A percentile compares a stretch with the other conserved stretches of the same genome.
Evolutionary conservation across 2,329 filamentous ascomycete genomes (phyloP).

Genomic region (Periconia digitata): DNA sequence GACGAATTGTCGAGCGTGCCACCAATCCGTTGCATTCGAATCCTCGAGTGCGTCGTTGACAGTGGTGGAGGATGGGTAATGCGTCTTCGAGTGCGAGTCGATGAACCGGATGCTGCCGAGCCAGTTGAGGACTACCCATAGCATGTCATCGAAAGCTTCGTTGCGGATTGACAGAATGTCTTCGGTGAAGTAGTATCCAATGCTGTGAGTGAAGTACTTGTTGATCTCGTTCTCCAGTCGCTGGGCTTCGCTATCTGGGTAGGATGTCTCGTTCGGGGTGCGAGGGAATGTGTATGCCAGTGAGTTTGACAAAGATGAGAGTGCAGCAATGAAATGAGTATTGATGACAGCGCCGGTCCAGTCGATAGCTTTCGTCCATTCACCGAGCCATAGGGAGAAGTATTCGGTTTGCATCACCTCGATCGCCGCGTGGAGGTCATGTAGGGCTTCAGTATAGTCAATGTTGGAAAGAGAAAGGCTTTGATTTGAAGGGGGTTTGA

Average conservation of each 20-base stretch:
- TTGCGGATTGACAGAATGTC: conserved; percentile 73
- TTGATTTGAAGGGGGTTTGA: too few species aligned
- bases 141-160: conserved; percentile 88
- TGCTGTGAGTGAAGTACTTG: conserved; percentile 74
- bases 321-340: conserved; percentile 74
- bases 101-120: conserved; percentile 80
- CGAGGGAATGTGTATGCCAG: conserved; percentile 49
- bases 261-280: conserved; percentile 28
- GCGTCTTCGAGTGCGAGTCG: conserved; percentile 64
- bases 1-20: conserved; percentile 77
- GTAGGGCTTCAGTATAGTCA: not conserved
- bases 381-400: conserved; percentile 75
- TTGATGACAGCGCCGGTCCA: conserved; percentile 88
- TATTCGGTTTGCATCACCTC: conserved; percentile 75
- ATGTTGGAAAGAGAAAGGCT: not conserved
- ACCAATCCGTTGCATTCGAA: conserved; percentile 40
- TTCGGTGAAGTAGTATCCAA: conserved; percentile 84
- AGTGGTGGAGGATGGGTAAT: conserved; percentile 55
- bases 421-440: conserved; percentile 58
- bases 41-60: conserved; percentile 5
- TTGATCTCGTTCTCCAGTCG: conserved; percentile 78
- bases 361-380: conserved; percentile 84
- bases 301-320: conserved; percentile 69
- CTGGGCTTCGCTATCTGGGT: conserved; percentile 42
- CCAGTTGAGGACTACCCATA: conserved; percentile 95